Evolutionary conservation across 2,329 filamentous ascomycete species (phyloP), one percentile per base, ranked within the genome.

Genomic region (Raffaelea deltoideospora): DNA sequence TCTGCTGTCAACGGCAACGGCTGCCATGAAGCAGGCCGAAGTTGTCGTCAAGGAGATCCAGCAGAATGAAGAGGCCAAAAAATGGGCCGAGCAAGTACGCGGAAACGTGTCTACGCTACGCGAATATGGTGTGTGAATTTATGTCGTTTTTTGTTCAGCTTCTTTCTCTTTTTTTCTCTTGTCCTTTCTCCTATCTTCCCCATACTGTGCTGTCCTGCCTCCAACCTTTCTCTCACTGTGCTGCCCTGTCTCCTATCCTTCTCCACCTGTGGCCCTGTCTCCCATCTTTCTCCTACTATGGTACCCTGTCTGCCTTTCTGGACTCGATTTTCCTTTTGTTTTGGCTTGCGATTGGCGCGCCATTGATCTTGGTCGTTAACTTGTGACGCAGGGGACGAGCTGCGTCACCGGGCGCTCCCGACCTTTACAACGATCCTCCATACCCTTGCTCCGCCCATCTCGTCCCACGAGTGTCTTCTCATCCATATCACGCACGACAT

Each of bases 401-500:
- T 94, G 44, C 77, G 79, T 48, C 79, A 79, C 48, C 80, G 85
- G 48, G 90, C 90, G 39, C 67, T 98, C 23, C 90, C 90, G 22
- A 95, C 90, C 32, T 94, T 98, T 54, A 88, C 87, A 53, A 85
- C 86, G 52, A 80, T 98, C 50, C 74, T 98, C 43, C 84, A 96
- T 57, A 95, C 87, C 20, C 77, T 98, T 45, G 90, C 90, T 0
- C 90, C 90, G 32, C 90, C 90, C 10, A 98, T 98, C 52, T 87
- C 86, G 38, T 90, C 88, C 9, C 90, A 98, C 60, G 90, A 98
- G 61, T 83, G 88, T 34, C 79, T 98, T 8, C 81, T 92, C 50
- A 96, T 98, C 50, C 90, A 98, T 63, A 92, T 90, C 45, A 94
- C 88, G 9, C 90, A 98, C 63, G 90, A 96, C 56, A 73, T 98